Conservation (phyloP, 768 basidiomycete species). For the Austroboletus eburneus region DNA sequence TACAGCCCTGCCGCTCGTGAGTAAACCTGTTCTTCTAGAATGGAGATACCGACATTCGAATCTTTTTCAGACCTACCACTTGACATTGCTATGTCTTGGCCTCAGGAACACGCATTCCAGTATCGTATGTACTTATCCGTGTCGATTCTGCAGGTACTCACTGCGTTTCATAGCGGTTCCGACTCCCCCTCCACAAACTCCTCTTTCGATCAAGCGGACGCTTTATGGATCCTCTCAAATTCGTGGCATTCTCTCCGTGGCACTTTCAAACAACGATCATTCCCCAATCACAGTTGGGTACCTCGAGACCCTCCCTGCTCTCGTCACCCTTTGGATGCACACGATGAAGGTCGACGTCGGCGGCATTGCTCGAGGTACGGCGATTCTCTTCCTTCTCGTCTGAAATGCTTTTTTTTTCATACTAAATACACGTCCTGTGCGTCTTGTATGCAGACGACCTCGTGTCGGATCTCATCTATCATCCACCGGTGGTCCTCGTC, state of each 20-base stretch:
- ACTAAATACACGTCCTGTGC: no score
- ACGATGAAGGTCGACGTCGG: conserved; percentile 56
- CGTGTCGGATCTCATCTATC: conserved; percentile 61
- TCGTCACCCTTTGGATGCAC: conserved; percentile 83
- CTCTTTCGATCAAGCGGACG: conserved; percentile 60
- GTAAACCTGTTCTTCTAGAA: neutral
- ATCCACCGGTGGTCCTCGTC: conserved; percentile 29
- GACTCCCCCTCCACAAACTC: conserved; percentile 37
- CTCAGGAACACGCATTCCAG: conserved; percentile 44
- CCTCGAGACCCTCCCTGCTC: conserved; percentile 92
- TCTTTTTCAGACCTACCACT: conserved; percentile 34
- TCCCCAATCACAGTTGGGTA: conserved; percentile 51
- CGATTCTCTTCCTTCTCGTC: neutral
- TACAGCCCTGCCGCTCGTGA: conserved; percentile 51
- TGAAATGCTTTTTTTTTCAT: neutral
- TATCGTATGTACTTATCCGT: conserved; percentile 45
- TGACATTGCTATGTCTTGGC: conserved; percentile 57
- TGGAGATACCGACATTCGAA: neutral
- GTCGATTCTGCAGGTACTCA: neutral
- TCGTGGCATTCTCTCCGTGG: conserved; percentile 65
- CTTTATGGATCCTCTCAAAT: conserved; percentile 75
- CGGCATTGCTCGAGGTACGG: conserved; percentile 45
- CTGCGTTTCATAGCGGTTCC: conserved; percentile 34
- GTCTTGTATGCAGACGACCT: conserved; percentile 71
- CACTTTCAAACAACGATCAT: conserved; percentile 54